These are phyloP conservation scores for Dimargaris cristalligena DNA, from an alignment of 192 early-diverging fungal genomes.

Conservation along the genomic window DNA sequence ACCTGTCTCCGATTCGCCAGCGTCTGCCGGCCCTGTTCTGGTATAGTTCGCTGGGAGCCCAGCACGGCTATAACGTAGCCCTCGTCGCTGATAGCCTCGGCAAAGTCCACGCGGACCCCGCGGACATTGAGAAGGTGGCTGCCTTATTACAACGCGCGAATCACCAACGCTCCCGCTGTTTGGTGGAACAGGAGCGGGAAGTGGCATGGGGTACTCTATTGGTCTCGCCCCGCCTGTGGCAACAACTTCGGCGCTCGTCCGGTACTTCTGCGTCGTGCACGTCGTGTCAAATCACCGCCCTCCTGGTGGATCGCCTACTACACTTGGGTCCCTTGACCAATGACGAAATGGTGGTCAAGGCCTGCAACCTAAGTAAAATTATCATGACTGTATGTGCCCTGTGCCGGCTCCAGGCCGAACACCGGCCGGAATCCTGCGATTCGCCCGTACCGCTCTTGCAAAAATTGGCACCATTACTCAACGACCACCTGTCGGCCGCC, in stretches of 20 bases:
- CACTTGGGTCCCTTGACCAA: not conserved
- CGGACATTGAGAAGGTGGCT: not conserved
- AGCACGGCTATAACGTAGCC: not conserved
- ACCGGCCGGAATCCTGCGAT: not conserved
- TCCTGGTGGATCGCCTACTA: not conserved
- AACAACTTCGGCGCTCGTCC: not conserved
- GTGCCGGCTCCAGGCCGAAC: not conserved
- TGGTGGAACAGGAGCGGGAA: constrained; percentile 5
- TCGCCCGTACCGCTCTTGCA: not conserved
- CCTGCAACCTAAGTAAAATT: not conserved
- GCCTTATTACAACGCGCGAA: not conserved
- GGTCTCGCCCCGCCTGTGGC: constrained; percentile 1
- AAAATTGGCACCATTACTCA: not conserved
- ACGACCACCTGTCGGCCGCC: not conserved
- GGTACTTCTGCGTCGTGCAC: not conserved
- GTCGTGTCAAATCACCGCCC: not conserved
- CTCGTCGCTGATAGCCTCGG: not conserved
- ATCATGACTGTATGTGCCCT: not conserved
- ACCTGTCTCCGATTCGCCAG: not conserved
- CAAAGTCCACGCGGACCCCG: not conserved
- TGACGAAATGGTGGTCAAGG: not conserved
- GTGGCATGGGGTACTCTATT: constrained; percentile 4
- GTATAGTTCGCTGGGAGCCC: not conserved
- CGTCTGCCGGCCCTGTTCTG: not conserved
- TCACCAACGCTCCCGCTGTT: not conserved